Conservation (phyloP, 208 protist species). For the Trypanosoma brucei region DNA sequence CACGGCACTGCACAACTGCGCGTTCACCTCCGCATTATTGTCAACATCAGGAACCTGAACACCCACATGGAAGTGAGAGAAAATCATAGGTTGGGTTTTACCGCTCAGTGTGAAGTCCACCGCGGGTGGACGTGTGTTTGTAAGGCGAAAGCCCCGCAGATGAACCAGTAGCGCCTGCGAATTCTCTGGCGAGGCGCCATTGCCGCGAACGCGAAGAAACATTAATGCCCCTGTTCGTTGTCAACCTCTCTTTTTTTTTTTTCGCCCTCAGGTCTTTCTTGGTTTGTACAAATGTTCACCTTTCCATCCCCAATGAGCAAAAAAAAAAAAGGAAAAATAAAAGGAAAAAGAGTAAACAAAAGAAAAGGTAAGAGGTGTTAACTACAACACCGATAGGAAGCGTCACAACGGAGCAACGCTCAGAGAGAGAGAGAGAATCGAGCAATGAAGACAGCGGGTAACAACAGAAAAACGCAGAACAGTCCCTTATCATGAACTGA, state of each 20-base stretch:
- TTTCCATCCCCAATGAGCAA: neutral
- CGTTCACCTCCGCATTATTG: slow-evolving; percentile 1
- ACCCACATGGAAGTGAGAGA: slow-evolving; percentile 58
- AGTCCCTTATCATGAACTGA: no score
- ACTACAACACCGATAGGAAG: neutral
- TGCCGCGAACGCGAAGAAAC: slow-evolving; percentile 78
- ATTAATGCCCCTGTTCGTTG: slow-evolving; percentile 24
- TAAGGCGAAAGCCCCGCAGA: slow-evolving; percentile 69
- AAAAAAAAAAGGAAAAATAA: slow-evolving; percentile 4
- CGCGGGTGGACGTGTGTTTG: slow-evolving; percentile 35
- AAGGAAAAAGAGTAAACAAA: slow-evolving; percentile 3
- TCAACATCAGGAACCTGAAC: slow-evolving; percentile 26
- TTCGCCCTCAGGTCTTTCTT: no score
- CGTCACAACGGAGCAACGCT: no score
- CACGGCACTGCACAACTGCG: slow-evolving; percentile 21
- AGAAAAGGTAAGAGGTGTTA: neutral
- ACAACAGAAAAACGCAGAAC: no score
- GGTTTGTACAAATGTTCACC: no score
- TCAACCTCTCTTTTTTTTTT: neutral
- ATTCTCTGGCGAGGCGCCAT: slow-evolving; percentile 77
- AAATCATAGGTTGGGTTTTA: slow-evolving; percentile 28
- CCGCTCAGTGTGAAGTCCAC: slow-evolving; percentile 3
- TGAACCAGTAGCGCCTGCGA: slow-evolving; percentile 75
- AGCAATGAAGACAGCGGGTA: no score
- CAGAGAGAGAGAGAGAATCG: no score